Percentiles rank a stretch among this genome's conserved stretches.
Evolutionary conservation across 2,329 filamentous ascomycete genomes (phyloP).

Genomic region (Sporothrix luriei): DNA sequence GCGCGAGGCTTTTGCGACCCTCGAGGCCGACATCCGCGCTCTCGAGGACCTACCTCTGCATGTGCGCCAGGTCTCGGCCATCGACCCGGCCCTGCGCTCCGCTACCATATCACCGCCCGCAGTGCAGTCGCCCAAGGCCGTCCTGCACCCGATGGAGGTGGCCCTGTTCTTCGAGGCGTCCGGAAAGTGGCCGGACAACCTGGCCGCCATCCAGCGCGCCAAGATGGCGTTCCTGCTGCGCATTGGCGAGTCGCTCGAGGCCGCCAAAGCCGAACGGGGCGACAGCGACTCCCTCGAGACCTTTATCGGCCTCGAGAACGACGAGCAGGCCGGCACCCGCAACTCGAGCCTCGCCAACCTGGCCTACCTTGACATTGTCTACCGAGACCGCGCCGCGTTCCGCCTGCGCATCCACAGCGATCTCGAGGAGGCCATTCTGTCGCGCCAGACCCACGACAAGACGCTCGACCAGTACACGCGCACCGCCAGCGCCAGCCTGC

Average conservation of each 20-base stretch:
- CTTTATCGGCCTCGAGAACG: slow-evolving; percentile 79
- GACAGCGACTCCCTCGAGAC: slow-evolving; percentile 58
- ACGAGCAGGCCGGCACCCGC: slow-evolving; percentile 57
- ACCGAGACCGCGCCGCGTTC: slow-evolving; percentile 73
- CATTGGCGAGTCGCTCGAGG: slow-evolving; percentile 70
- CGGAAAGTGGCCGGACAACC: slow-evolving; percentile 87
- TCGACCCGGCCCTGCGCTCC: slow-evolving; percentile 73
- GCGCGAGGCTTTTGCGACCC: slow-evolving; percentile 67
- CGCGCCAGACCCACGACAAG: slow-evolving; percentile 76
- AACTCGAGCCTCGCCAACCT: slow-evolving; percentile 76
- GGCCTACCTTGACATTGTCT: slow-evolving; percentile 79
- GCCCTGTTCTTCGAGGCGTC: slow-evolving; percentile 92
- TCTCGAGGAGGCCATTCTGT: slow-evolving; percentile 77
- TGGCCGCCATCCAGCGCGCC: slow-evolving; percentile 86
- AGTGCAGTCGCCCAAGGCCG: slow-evolving; percentile 50
- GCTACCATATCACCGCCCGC: slow-evolving; percentile 62
- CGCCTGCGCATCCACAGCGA: slow-evolving; percentile 88
- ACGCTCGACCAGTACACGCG: slow-evolving; percentile 64
- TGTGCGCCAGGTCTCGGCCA: slow-evolving; percentile 75
- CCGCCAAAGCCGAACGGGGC: slow-evolving; percentile 48
- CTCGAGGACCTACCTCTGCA: slow-evolving; percentile 86
- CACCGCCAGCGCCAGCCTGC: slow-evolving; percentile 68
- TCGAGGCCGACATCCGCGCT: slow-evolving; percentile 75
- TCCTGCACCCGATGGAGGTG: slow-evolving; percentile 67
- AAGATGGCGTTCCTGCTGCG: slow-evolving; percentile 87